A percentile compares a stretch with the other conserved stretches of the same genome.
phyloP scores from a whole-genome alignment of 2,329 filamentous ascomycete genomes.

The Exophiala spinifera region DNA sequence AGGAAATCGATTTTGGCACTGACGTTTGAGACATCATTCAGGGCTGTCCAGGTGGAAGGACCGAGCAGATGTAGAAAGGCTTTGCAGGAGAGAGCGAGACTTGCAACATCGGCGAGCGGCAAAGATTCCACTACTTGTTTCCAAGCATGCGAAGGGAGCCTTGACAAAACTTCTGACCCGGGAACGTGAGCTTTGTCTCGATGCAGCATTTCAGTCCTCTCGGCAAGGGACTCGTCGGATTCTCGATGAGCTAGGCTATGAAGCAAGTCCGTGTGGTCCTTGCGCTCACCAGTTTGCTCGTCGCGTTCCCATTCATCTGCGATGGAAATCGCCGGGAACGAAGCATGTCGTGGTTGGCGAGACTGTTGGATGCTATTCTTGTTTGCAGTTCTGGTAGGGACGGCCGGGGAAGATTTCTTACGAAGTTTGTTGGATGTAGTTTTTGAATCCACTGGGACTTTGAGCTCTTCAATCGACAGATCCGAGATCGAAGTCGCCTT shows the following conservation, averaged over 20 bases:
- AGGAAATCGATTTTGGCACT: conserved; percentile 52
- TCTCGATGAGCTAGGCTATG: conserved; percentile 27
- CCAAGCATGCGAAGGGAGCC: conserved; percentile 49
- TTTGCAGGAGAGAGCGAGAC: conserved; percentile 50
- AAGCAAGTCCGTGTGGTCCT: conserved; percentile 30
- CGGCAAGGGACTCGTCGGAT: conserved; percentile 16
- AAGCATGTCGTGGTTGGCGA: conserved; percentile 8
- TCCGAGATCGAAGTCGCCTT: conserved; percentile 15
- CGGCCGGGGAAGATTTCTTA: conserved; percentile 11
- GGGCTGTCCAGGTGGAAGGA: conserved; percentile 35
- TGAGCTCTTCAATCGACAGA: conserved; percentile 10
- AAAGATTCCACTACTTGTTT: conserved; percentile 42
- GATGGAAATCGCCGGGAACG: conserved; percentile 9
- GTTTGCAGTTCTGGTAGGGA: neutral
- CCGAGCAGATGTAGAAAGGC: conserved; percentile 46
- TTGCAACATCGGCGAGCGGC: conserved; percentile 47
- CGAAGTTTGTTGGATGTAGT: conserved; percentile 8
- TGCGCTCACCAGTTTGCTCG: conserved; percentile 28
- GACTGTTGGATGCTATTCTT: conserved; percentile 12
- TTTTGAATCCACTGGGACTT: neutral
- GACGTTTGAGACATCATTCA: conserved; percentile 41
- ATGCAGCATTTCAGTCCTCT: conserved; percentile 13
- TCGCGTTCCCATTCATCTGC: conserved; percentile 24
- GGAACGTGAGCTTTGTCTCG: conserved; percentile 13
- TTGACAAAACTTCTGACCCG: conserved; percentile 38